Evolutionary conservation across 805 yeast species (phyloP).

Genomic region (Candida adriatica): DNA sequence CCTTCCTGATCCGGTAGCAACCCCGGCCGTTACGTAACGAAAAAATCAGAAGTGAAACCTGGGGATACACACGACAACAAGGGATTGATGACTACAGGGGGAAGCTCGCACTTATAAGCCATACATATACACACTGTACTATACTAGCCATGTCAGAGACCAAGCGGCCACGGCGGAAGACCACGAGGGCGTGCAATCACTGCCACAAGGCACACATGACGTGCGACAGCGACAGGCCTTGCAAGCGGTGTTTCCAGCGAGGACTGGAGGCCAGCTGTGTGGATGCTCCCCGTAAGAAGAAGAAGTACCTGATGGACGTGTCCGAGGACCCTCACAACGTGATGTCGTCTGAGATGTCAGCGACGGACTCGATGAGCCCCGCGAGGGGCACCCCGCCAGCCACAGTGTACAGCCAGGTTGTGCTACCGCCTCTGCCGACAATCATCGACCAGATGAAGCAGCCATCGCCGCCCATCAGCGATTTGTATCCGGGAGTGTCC

Average conservation of each 20-base stretch:
- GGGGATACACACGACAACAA: no score
- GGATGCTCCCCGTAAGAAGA: constrained; percentile 84
- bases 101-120: no score
- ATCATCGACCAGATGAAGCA: background rate
- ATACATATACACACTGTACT: no score
- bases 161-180: constrained; percentile 45
- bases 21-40: no score
- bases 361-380: background rate
- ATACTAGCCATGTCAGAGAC: background rate
- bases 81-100: no score
- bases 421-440: background rate
- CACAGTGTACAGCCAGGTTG: background rate
- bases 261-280: constrained; percentile 66
- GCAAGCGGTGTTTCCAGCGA: constrained; percentile 67
- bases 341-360: background rate
- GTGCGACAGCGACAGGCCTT: constrained; percentile 79
- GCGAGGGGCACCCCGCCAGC: background rate
- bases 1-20: no score
- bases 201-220: constrained; percentile 91
- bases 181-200: constrained; percentile 82
- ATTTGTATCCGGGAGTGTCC: constrained; percentile 6
- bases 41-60: no score
- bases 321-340: constrained; percentile 3
- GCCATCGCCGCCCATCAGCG: constrained; percentile 3
- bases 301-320: constrained; percentile 73